Conservation (phyloP, 768 basidiomycete genomes). For the Pulveroboletus sp. region DNA sequence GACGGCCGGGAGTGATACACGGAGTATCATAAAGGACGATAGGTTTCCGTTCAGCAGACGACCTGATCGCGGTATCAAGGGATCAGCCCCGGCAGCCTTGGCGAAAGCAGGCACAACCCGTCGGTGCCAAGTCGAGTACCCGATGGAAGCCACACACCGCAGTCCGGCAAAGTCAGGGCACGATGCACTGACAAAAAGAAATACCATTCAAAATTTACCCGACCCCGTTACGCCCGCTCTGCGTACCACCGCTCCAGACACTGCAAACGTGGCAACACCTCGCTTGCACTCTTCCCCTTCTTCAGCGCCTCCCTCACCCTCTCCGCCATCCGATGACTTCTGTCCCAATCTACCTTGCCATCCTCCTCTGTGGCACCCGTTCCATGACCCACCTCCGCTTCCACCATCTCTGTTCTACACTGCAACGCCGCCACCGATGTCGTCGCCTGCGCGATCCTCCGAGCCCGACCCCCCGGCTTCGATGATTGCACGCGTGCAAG, state of each 20-base stretch:
- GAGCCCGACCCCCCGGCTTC: constrained; percentile 12
- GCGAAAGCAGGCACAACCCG: too few species aligned
- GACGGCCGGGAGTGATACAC: constrained; percentile 19
- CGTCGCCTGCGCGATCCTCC: background rate
- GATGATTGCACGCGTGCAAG: constrained; percentile 28
- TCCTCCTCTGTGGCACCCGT: constrained; percentile 4
- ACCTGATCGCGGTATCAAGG: constrained; percentile 1
- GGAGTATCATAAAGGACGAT: constrained; percentile 37
- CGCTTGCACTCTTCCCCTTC: constrained; percentile 14
- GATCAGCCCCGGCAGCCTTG: background rate
- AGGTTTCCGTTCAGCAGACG: constrained; percentile 9
- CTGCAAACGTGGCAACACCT: constrained; percentile 26
- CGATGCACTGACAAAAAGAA: too few species aligned
- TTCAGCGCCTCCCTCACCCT: constrained; percentile 19
- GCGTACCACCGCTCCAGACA: constrained; percentile 20
- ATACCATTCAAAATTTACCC: background rate
- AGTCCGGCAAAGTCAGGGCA: too few species aligned
- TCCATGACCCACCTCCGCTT: background rate
- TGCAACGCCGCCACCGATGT: background rate
- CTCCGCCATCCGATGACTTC: constrained; percentile 20
- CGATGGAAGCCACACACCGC: background rate
- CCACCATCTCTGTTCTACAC: too few species aligned
- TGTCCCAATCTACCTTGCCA: constrained; percentile 25
- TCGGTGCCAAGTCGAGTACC: background rate
- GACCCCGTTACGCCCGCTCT: background rate